These are phyloP conservation scores for Diplodia intermedia DNA, from an alignment of 2,329 filamentous ascomycete genomes.

Conservation along the genomic window DNA sequence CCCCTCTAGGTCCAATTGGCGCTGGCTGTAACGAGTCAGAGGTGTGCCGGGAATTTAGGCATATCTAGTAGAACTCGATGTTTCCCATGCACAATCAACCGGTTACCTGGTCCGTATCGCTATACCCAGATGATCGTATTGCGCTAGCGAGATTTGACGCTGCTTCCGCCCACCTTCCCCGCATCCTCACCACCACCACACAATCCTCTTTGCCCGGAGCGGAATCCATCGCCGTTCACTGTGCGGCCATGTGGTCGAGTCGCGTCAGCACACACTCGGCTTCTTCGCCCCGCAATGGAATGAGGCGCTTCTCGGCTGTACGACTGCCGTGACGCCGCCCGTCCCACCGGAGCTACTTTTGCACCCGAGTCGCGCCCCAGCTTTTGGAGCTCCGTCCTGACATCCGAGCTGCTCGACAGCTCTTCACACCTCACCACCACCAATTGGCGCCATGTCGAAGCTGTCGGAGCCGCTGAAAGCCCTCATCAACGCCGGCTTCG, in stretches of 20 bases:
- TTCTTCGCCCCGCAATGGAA: background rate
- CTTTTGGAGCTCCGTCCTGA: slow-evolving; percentile 5
- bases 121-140: too few species aligned
- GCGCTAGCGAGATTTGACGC: too few species aligned
- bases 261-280: background rate
- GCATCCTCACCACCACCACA: background rate
- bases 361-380: slow-evolving; percentile 9
- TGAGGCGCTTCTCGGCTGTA: background rate
- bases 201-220: background rate
- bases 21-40: too few species aligned
- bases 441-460: slow-evolving; percentile 66
- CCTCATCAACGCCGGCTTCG: slow-evolving; percentile 73
- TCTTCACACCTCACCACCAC: slow-evolving; percentile 34
- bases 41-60: too few species aligned
- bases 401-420: background rate
- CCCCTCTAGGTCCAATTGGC: too few species aligned
- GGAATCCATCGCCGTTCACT: background rate
- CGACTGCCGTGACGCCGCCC: background rate
- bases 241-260: background rate
- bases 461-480: slow-evolving; percentile 74
- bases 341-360: slow-evolving; percentile 24
- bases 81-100: too few species aligned
- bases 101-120: too few species aligned
- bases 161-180: background rate
- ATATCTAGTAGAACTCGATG: too few species aligned